Base-by-base conservation (phyloP, 768 basidiomycete species). In the Suillus variegatus region DNA sequence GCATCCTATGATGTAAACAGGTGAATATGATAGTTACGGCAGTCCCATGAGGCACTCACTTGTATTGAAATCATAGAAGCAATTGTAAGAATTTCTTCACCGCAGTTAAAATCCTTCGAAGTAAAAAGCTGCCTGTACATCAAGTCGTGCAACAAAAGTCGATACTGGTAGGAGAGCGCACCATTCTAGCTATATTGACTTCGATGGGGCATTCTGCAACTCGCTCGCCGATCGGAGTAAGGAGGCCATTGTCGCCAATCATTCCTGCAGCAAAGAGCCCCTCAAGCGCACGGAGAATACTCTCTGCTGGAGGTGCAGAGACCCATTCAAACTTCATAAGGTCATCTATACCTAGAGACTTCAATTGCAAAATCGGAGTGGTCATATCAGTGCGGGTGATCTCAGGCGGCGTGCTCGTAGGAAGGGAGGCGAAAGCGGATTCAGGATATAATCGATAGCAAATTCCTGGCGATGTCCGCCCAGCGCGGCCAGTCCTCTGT, bases 301-400 rank as follows among this genome's bases (percentile, higher is more conserved):
- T 91, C 74, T 94, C 92, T 13, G 91, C 88, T 3, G 95, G 93
- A 41, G 97, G 97, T 0, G 89, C 81, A 38, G 91, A 90, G 40
- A 99, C 86, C 92, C 95, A 99, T 73, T 99, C 95, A 73, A 99
- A 97, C 73, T 92, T 93, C 86, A 97, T 91, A 16, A 99, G 76
- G 76, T 99, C 94, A 69, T 99, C 92, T 54, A 99, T 92, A 10
- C 97, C 97, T 38, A 99, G 83, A 0, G 93, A 92, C 77, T 99
- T 99, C 58, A 99, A 85, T 74, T 98, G 96, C 20, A 99, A 80
- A 60, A 99, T 91, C 6, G 94, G 92, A 3, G 93, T 91, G 0
- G 92, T 91, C 79, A 99, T 86, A 72, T 99, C 97, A 5, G 89
- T 90, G 40, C 97, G 87, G 12, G 90, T 91, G 58, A 99, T 90